Percentiles rank a stretch among this genome's conserved stretches.
phyloP scores from a whole-genome alignment of 192 early-diverging fungal species.

The Coemansia aciculifera region DNA sequence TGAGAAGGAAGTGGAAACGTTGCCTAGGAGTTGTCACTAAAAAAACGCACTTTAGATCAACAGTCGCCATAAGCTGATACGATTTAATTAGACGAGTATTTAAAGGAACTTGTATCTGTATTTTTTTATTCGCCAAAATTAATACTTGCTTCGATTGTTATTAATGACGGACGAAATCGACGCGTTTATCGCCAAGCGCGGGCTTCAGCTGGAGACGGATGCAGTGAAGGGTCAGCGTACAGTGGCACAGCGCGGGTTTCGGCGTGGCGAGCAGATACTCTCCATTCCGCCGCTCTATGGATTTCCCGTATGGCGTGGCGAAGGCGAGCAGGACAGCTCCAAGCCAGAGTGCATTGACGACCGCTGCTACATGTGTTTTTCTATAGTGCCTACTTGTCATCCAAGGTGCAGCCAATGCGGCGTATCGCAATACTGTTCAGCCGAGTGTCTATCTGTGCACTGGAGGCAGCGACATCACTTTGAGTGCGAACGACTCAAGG shows the following conservation, averaged over 20 bases:
- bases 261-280: slow-evolving; percentile 22
- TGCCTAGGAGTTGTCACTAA: background rate
- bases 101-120: background rate
- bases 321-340: background rate
- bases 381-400: slow-evolving; percentile 18
- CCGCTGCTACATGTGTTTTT: slow-evolving; percentile 37
- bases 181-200: slow-evolving; percentile 5
- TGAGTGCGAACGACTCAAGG: slow-evolving; percentile 15
- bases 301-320: slow-evolving; percentile 21
- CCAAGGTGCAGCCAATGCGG: slow-evolving; percentile 50
- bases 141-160: background rate
- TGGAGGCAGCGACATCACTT: slow-evolving; percentile 38
- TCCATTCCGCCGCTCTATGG: slow-evolving; percentile 29
- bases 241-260: slow-evolving; percentile 17
- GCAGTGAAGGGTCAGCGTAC: slow-evolving; percentile 22
- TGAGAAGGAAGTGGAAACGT: background rate
- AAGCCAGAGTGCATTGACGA: background rate
- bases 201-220: slow-evolving; percentile 23
- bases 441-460: slow-evolving; percentile 24
- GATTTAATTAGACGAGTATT: background rate
- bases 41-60: background rate
- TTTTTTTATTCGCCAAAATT: background rate
- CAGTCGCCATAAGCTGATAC: background rate
- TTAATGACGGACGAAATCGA: slow-evolving; percentile 12
- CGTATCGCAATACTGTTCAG: slow-evolving; percentile 30